These are phyloP conservation scores for Hypoxylon sp. DNA, from an alignment of 2,329 filamentous ascomycete species.

Conservation along the genomic window DNA sequence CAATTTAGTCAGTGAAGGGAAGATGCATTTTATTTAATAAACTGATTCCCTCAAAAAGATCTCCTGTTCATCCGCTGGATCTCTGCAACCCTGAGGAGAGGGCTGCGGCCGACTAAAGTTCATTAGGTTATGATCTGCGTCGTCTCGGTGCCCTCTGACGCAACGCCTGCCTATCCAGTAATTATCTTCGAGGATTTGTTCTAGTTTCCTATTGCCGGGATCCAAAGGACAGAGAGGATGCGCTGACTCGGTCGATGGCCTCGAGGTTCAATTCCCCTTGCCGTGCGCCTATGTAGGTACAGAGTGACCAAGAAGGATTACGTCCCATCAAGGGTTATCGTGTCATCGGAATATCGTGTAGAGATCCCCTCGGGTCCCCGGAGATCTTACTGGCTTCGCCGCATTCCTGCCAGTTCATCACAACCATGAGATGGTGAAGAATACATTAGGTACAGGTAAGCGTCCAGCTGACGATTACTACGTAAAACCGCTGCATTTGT, in stretches of 20 bases:
- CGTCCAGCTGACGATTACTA: slow-evolving; percentile 43
- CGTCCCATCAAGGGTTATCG: slow-evolving; percentile 21
- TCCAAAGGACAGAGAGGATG: slow-evolving; percentile 16
- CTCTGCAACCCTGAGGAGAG: slow-evolving; percentile 40
- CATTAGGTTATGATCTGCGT: slow-evolving; percentile 39
- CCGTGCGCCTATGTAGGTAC: slow-evolving; percentile 1
- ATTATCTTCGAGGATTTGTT: slow-evolving; percentile 31
- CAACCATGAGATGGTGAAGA: slow-evolving; percentile 20
- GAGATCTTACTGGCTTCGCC: slow-evolving; percentile 39
- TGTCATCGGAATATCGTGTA: slow-evolving; percentile 34
- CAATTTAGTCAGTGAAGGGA: slow-evolving; percentile 23
- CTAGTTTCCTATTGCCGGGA: slow-evolving; percentile 29
- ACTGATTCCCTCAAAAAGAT: slow-evolving; percentile 26
- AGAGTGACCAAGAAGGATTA: slow-evolving; percentile 26
- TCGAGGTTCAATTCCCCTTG: slow-evolving; percentile 10
- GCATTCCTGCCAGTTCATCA: slow-evolving; percentile 39
- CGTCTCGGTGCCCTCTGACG: slow-evolving; percentile 39
- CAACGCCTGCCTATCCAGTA: slow-evolving; percentile 40
- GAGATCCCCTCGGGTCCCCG: slow-evolving; percentile 29
- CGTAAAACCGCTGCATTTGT: slow-evolving; percentile 16
- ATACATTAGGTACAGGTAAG: slow-evolving; percentile 24
- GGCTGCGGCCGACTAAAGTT: slow-evolving; percentile 28
- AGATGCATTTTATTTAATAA: slow-evolving; percentile 32
- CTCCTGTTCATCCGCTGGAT: slow-evolving; percentile 38
- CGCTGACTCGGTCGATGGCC: slow-evolving; percentile 21